A percentile compares a stretch with the other conserved stretches of the same genome.
These are phyloP conservation scores for Chlorella vulgaris DNA, from an alignment of 139 green algal species.

Conservation along the genomic window DNA sequence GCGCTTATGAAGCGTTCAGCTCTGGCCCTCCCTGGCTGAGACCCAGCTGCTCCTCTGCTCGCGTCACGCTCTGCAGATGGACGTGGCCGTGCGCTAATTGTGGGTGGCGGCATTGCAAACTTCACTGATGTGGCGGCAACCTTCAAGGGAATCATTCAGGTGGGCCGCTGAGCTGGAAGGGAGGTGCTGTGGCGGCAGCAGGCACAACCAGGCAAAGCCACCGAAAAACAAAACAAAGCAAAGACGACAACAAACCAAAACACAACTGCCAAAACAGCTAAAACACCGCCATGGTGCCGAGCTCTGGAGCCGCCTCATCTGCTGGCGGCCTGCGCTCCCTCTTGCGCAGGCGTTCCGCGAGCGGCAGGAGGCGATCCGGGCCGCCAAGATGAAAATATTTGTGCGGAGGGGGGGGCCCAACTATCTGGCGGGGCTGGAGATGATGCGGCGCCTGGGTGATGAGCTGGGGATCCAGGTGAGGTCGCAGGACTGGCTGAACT, in stretches of 20 bases:
- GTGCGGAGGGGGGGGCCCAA: constrained; percentile 91
- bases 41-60: neutral
- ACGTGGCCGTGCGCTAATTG: constrained; percentile 75
- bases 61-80: constrained; percentile 54
- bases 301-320: neutral
- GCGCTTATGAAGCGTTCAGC: neutral
- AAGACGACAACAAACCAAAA: too few species aligned
- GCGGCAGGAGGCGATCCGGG: constrained; percentile 55
- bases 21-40: neutral
- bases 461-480: constrained; percentile 80
- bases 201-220: too few species aligned
- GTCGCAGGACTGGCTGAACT: constrained; percentile 17
- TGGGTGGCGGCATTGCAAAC: constrained; percentile 95
- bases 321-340: neutral
- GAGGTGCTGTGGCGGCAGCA: neutral
- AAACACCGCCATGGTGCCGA: neutral
- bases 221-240: too few species aligned
- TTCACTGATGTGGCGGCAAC: constrained; percentile 96
- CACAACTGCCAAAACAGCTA: too few species aligned
- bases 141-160: constrained; percentile 91
- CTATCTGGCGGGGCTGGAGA: constrained; percentile 80
- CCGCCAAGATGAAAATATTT: constrained; percentile 83
- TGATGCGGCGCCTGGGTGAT: constrained; percentile 74
- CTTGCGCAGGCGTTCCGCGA: constrained; percentile 47
- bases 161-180: constrained; percentile 1